These are phyloP conservation scores for Argentina anserina DNA, from an alignment of 306 rosid genomes.

Conservation along the genomic window DNA sequence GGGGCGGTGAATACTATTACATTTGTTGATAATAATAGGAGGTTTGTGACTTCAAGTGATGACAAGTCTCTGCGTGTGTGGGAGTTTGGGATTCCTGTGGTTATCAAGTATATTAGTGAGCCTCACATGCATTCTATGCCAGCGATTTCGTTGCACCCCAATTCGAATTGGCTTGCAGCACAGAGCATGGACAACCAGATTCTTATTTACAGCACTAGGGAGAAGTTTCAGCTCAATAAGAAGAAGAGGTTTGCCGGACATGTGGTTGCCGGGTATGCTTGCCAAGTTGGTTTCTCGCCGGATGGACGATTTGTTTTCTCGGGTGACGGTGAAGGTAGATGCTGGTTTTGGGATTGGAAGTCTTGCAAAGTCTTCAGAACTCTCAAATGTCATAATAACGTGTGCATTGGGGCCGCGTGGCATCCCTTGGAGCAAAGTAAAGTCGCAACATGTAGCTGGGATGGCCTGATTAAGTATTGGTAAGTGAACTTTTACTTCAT, in stretches of 20 bases:
- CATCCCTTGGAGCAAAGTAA: conserved; percentile 96
- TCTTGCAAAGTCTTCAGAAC: conserved; percentile 95
- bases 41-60: conserved; percentile 97
- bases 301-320: conserved; percentile 97
- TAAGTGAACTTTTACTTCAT: conserved; percentile 38
- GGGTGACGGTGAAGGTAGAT: conserved; percentile 90
- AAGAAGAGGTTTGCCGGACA: conserved; percentile 96
- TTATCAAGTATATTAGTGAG: conserved; percentile 92
- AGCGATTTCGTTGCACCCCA: conserved; percentile 87
- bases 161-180: conserved; percentile 87
- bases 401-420: conserved; percentile 89
- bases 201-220: conserved; percentile 91
- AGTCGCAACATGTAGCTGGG: conserved; percentile 99
- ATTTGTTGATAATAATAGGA: conserved; percentile 90
- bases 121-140: conserved; percentile 99
- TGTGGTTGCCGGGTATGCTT: conserved; percentile 90
- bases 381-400: conserved; percentile 89
- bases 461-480: conserved; percentile 95
- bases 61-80: conserved; percentile 93
- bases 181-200: conserved; percentile 99
- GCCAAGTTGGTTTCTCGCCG: conserved; percentile 90
- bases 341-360: conserved; percentile 99
- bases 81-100: conserved; percentile 98
- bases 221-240: conserved; percentile 97
- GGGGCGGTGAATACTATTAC: conserved; percentile 98